These are phyloP conservation scores for Marchantia paleacea DNA, from an alignment of 225 moss, liverwort and hornwort species.

Conservation along the genomic window DNA sequence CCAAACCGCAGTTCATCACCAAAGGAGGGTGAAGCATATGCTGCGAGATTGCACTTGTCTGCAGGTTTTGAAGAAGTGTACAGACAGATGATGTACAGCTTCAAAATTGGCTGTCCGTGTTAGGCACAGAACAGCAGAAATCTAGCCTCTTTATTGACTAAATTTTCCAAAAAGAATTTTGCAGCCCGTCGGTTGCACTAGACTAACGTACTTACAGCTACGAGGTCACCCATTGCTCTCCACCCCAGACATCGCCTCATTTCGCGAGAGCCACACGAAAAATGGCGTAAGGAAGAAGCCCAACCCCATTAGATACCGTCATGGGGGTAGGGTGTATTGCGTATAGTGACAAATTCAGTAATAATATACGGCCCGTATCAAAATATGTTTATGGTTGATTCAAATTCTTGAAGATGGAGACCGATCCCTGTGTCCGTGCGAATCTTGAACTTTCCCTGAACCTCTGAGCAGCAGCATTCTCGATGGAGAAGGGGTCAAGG, in stretches of 20 bases:
- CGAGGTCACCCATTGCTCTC: not conserved
- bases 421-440: not conserved
- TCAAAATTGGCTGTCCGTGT: slow-evolving; percentile 8
- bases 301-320: not conserved
- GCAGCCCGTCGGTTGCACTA: slow-evolving; percentile 10
- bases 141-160: slow-evolving; percentile 6
- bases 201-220: slow-evolving; percentile 6
- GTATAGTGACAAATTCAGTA: not conserved
- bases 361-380: not conserved
- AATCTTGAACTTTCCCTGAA: slow-evolving; percentile 2
- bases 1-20: not conserved
- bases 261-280: not conserved
- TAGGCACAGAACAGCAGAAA: slow-evolving; percentile 5
- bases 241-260: not conserved
- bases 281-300: not conserved
- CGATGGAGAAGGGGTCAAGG: slow-evolving; percentile 19
- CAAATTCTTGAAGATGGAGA: not conserved
- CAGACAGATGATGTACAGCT: slow-evolving; percentile 4
- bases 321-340: not conserved
- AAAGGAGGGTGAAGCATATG: not conserved
- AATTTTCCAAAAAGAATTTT: slow-evolving; percentile 2
- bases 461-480: slow-evolving; percentile 14
- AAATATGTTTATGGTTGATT: not conserved
- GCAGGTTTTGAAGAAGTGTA: not conserved
- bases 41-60: not conserved